Evolutionary conservation across 2,329 filamentous ascomycete species (phyloP), one percentile per base, ranked within the genome.

Genomic region (Penicillium janthinellum): DNA sequence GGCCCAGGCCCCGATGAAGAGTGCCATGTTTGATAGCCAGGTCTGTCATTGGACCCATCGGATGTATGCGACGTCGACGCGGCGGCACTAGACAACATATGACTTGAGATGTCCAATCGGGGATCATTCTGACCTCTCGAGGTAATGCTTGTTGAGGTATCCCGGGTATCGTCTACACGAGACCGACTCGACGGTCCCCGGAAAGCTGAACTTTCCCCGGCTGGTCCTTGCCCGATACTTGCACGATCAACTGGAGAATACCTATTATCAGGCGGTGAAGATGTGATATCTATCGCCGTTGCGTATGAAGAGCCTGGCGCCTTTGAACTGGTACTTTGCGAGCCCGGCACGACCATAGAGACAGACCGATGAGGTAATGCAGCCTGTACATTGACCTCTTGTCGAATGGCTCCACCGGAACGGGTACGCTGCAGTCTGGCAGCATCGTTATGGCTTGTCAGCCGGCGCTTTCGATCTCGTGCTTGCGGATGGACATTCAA

Each of bases 381-480:
- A 63, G 51, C 53, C 56, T 59, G 54, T 38, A 41, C 39, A 22
- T 14, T 12, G 8, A 17, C 10, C 3, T 61, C 52, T 11, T 17
- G 47, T 17, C 53, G 47, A 25, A 57, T 55, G 17, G 53, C 52
- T n/a, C 54, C 57, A 3, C 50, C 59, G 42, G 48, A 48, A 37
- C 57, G 54, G 39, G 63, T 59, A 22, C 63, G 58, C 34, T 60
- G 63, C 17, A 64, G 31, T 42, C 63, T 49, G 28, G 50, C 62
- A 54, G 74, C 73, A 54, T 77, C 70, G 17, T 71, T 64, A 31
- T 72, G 61, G 54, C 72, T 74, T n/a, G 75, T 75, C 55, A 80
- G 64, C 61, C 78, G 75, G 61, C 78, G 74, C 67, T 80, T 80
- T 48, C 78, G 73, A 58, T 80, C 77, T 35, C 45, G 47, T 41